Percentiles rank a stretch among this genome's conserved stretches.
Evolutionary conservation across 805 yeast species (phyloP).

Genomic region (Huiozyma sinensis): DNA sequence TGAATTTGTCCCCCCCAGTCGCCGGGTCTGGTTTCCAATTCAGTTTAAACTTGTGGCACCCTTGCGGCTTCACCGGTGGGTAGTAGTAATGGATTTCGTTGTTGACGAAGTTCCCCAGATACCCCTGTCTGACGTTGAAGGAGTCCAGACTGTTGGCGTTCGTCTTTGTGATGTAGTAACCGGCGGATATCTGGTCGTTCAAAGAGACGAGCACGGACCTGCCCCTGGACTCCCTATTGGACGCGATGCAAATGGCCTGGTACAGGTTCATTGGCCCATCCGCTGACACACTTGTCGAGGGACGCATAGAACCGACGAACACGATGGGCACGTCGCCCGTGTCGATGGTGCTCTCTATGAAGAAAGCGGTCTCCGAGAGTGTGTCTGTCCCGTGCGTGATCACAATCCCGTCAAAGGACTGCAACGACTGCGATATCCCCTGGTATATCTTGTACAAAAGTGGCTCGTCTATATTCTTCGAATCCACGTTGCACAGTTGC

Average conservation of each 20-base stretch:
- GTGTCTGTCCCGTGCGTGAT: slow-evolving; percentile 68
- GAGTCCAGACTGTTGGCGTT: slow-evolving; percentile 64
- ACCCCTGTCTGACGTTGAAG: slow-evolving; percentile 62
- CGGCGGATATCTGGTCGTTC: slow-evolving; percentile 60
- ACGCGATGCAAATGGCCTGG: slow-evolving; percentile 57
- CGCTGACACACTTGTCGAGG: slow-evolving; percentile 56
- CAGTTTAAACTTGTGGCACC: slow-evolving; percentile 34
- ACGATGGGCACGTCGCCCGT: slow-evolving; percentile 47
- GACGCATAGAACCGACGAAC: slow-evolving; percentile 66
- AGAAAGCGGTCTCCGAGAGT: slow-evolving; percentile 57
- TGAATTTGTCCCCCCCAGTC: slow-evolving; percentile 2
- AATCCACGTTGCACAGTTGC: slow-evolving; percentile 52
- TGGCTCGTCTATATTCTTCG: slow-evolving; percentile 42
- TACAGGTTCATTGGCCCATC: slow-evolving; percentile 68
- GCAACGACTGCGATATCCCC: slow-evolving; percentile 36
- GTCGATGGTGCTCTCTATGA: slow-evolving; percentile 40
- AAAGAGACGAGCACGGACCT: slow-evolving; percentile 56
- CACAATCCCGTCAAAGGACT: slow-evolving; percentile 45
- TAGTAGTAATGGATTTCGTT: slow-evolving; percentile 54
- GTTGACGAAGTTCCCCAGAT: slow-evolving; percentile 58
- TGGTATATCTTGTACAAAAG: slow-evolving; percentile 37
- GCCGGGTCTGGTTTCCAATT: slow-evolving; percentile 15
- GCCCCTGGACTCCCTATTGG: slow-evolving; percentile 37
- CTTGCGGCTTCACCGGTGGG: slow-evolving; percentile 51
- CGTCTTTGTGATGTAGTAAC: slow-evolving; percentile 59